A percentile compares a stretch with the other conserved stretches of the same genome.
Evolutionary conservation across 495 filamentous ascomycete species (phyloP).

Genomic region (Letharia lupina): DNA sequence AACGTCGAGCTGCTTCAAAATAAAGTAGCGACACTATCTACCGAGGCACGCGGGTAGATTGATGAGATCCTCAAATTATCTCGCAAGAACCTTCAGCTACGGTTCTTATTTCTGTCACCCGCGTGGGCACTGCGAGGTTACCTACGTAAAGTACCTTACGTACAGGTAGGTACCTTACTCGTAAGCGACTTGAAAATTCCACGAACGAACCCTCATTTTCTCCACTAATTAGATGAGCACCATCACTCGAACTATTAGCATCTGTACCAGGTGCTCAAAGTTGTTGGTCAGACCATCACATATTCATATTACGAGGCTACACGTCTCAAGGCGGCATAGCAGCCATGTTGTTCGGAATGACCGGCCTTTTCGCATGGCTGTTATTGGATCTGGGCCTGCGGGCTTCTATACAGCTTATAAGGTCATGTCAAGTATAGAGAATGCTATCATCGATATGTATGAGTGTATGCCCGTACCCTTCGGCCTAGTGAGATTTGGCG

Average conservation of each 20-base stretch:
- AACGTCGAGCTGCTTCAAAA: not conserved
- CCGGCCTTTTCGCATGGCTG: conserved; percentile 64
- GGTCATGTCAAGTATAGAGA: conserved; percentile 61
- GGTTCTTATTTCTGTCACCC: too few relatives aligned
- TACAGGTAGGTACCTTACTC: too few relatives aligned
- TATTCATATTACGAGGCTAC: not conserved
- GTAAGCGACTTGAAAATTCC: not conserved
- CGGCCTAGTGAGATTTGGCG: conserved; percentile 84
- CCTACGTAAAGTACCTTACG: too few relatives aligned
- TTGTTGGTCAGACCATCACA: not conserved
- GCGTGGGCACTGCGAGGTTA: too few relatives aligned
- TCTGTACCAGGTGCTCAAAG: not conserved
- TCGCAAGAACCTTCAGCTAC: too few relatives aligned
- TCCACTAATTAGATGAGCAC: not conserved
- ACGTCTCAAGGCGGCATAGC: conserved; percentile 14
- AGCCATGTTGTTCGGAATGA: conserved; percentile 32
- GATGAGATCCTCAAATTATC: too few relatives aligned
- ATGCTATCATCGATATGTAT: conserved; percentile 87
- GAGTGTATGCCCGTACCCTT: conserved; percentile 88
- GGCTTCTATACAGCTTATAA: conserved; percentile 92
- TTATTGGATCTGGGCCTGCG: conserved; percentile 91
- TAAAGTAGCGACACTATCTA: too few relatives aligned
- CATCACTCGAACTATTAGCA: not conserved
- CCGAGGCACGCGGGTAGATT: too few relatives aligned
- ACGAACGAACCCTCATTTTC: not conserved